Evolutionary conservation across 2,329 filamentous ascomycete genomes (phyloP), one percentile per base, ranked within the genome.

Genomic region (Metarhizium brunneum): DNA sequence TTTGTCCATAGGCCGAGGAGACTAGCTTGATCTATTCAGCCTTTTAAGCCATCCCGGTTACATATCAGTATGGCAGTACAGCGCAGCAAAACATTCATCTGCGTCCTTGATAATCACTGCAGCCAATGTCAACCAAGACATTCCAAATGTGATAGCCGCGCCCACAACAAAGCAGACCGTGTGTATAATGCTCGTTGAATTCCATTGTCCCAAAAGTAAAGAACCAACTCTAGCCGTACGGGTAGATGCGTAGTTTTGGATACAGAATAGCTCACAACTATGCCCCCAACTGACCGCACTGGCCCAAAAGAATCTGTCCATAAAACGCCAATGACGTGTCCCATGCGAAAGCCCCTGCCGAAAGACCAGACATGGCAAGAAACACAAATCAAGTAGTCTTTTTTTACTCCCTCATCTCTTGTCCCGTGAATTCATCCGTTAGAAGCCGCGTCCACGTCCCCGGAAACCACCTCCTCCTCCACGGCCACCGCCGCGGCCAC

Each of bases 401-500:
- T 14, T 43, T 29, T 14, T 30, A 40, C 18, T 47, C 42, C 8
- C 18, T 14, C 16, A 14, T 38, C n/a, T 47, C 40, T 16, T n/a
- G 18, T 3, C 20, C 60, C 47, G 62, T 56, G 18, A 7, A 45
- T 10, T 10, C 7, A 18, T 11, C 16, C n/a, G 11, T 36, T 66
- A 68, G 61, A 68, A 69, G 36, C 69, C 68, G 48, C 70, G 67
- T 20, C 70, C 66, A 20, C 68, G 54, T 29, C 52, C 52, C 7
- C 52, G 52, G 35, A 54, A 54, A 18, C 56, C 38, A 25, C 69
- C 68, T 47, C 70, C 68, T 47, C 70, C 67, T 32, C 70, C 66
- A 18, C 58, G 50, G 14, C 51, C 43, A 43, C 57, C 62, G 40
- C 53, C 56, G 45, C 55, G 54, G 59, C 53, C 59, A 35, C 61